Percentiles rank a stretch among this genome's conserved stretches.
Conservation (phyloP, 2,329 filamentous ascomycete species). For the Colletotrichum cuscutae region DNA sequence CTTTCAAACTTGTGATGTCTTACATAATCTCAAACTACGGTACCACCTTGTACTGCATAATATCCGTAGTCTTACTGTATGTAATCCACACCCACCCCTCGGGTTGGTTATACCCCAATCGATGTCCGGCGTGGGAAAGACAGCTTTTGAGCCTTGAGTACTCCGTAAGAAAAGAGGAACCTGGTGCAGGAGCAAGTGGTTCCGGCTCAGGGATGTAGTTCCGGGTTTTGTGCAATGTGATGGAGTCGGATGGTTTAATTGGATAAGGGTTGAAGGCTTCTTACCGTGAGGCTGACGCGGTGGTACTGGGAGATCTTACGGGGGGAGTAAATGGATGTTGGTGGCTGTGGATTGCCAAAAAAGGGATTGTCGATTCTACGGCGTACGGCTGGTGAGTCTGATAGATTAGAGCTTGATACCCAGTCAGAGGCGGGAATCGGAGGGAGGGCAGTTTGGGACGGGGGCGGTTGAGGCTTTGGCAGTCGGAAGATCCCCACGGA, state of each 20-base stretch:
- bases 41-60: not conserved
- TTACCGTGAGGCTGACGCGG: not conserved
- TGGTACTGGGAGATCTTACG: not conserved
- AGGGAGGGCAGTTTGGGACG: not conserved
- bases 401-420: not conserved
- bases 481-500: slow-evolving; percentile 35
- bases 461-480: slow-evolving; percentile 15
- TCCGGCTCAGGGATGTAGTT: not conserved
- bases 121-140: not conserved
- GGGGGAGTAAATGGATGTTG: not conserved
- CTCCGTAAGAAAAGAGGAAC: not conserved
- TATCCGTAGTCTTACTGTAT: not conserved
- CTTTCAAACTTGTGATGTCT: not conserved
- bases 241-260: not conserved
- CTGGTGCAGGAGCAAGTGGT: not conserved
- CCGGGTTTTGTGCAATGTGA: not conserved
- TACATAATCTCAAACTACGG: not conserved
- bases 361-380: not conserved
- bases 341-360: not conserved
- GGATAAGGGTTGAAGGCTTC: not conserved
- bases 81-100: too few species aligned
- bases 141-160: not conserved
- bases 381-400: not conserved
- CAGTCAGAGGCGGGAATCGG: too few species aligned
- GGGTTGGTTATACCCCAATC: not conserved